Base-by-base conservation (phyloP, 495 filamentous ascomycete species). In the Aspergillus wentii region DNA sequence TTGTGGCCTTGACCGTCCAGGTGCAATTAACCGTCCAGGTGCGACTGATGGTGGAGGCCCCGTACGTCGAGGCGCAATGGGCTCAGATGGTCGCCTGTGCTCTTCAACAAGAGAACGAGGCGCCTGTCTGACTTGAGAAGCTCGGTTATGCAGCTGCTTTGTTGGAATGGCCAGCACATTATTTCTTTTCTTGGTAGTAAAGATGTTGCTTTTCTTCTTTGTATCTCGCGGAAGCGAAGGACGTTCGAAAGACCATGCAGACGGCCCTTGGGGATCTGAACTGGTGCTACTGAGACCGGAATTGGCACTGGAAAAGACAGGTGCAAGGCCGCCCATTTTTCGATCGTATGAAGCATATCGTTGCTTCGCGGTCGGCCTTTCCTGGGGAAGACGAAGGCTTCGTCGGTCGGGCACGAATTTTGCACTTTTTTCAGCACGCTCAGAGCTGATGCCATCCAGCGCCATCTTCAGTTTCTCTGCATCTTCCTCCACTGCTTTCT, bases 381-480 rank as follows among this genome's bases (percentile, higher is more conserved):
- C 40, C 15, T 46, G 49, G 14, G 63, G 51, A 26, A 63, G 41
- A 18, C 40, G 42, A 25, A 51, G 34, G 8, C 40, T 35, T 2
- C 52, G 51, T 25, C 57, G 49, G 32, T 62, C 55, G 22, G 56
- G 40, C 18, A 74, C 59, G 16, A 77, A 53, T 34, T 71, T 68
- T 15, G 64, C 59, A 6, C 63, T 68, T 35, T 76, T 57, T 20
- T 63, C 61, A 3, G 58, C 65, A n/a, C 67, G 62, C 29, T 73
- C 61, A 17, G 67, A 64, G 34, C 67, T 69, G 38, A 78, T 65
- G 2, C 64, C 68, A 21, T 72, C 63, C 35, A 79, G 50, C 3
- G 64, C 62, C 47, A 63, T 61, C 33, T 70, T 72, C 30, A 80
- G 52, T 22, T 49, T 56, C 31, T 69, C 62, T 8, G 71, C 62